Conservation (phyloP, 345 rosid genomes). For the Kernera saxatilis region DNA sequence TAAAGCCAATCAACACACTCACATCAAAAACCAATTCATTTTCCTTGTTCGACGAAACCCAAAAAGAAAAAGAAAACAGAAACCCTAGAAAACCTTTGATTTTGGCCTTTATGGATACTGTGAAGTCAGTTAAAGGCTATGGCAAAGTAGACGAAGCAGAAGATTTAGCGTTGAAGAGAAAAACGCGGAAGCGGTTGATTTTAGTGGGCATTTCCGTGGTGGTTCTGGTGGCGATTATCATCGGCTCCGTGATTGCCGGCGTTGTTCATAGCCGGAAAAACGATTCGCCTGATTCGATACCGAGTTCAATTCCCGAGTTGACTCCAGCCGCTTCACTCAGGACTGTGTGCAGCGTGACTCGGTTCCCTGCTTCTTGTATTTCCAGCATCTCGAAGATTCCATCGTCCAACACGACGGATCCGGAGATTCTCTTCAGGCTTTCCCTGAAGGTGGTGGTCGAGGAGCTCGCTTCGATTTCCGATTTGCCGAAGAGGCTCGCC, state of each 20-base stretch:
- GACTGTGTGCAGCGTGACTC: constrained; percentile 62
- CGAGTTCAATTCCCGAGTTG: constrained; percentile 26
- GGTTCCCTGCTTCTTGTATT: constrained; percentile 53
- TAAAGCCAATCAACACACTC: not conserved
- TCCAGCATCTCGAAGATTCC: constrained; percentile 60
- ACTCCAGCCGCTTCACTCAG: constrained; percentile 61
- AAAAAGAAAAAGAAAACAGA: not conserved
- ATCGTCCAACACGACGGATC: constrained; percentile 49
- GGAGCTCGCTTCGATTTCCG: constrained; percentile 38
- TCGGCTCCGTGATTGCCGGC: constrained; percentile 36
- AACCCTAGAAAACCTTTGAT: not conserved
- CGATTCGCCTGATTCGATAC: constrained; percentile 3
- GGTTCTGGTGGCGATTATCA: constrained; percentile 33
- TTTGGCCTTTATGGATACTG: constrained; percentile 41
- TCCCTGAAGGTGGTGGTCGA: constrained; percentile 42
- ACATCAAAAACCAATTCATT: not conserved
- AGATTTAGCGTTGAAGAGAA: constrained; percentile 43
- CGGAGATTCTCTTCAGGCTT: constrained; percentile 45
- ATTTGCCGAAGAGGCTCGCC: constrained; percentile 28
- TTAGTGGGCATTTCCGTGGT: constrained; percentile 29
- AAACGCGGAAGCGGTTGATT: constrained; percentile 41
- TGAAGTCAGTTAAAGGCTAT: constrained; percentile 68
- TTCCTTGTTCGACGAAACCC: not conserved
- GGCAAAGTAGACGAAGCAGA: constrained; percentile 63
- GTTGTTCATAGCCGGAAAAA: constrained; percentile 27